Conservation (phyloP, 345 rosid species). For the Acer negundo region DNA sequence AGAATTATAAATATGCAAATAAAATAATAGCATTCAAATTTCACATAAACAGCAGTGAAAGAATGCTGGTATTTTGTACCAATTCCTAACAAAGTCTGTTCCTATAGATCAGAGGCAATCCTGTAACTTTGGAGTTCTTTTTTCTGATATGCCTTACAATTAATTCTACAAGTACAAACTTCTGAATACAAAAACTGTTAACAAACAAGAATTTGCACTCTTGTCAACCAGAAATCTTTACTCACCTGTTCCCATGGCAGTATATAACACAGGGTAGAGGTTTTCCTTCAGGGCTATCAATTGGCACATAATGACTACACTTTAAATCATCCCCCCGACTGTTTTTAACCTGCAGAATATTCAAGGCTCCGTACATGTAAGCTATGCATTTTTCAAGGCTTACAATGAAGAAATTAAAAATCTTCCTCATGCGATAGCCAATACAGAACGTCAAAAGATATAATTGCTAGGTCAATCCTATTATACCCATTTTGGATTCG, state of each 20-base stretch:
- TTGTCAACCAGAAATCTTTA: constrained; percentile 9
- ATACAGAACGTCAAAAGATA: not conserved
- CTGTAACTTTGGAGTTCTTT: not conserved
- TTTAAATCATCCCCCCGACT: constrained; percentile 72
- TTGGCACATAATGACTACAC: constrained; percentile 89
- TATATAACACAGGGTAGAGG: constrained; percentile 94
- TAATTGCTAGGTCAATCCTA: not conserved
- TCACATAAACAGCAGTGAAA: not conserved
- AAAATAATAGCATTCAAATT: not conserved
- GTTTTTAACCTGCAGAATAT: constrained; percentile 66
- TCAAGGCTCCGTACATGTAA: constrained; percentile 14
- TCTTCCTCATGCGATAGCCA: not conserved
- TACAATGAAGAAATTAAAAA: not conserved
- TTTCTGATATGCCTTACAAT: not conserved
- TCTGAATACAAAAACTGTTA: not conserved
- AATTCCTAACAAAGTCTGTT: not conserved
- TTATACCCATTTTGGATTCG: not conserved
- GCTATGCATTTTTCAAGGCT: not conserved
- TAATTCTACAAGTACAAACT: not conserved
- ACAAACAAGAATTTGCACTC: not conserved
- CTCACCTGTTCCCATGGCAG: constrained; percentile 97
- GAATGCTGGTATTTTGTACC: constrained; percentile 2
- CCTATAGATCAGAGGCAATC: not conserved
- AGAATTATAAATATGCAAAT: not conserved
- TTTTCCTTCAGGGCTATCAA: constrained; percentile 66